Base-by-base conservation (phyloP, 139 green algal genomes). In the Volvox reticuliferus region DNA sequence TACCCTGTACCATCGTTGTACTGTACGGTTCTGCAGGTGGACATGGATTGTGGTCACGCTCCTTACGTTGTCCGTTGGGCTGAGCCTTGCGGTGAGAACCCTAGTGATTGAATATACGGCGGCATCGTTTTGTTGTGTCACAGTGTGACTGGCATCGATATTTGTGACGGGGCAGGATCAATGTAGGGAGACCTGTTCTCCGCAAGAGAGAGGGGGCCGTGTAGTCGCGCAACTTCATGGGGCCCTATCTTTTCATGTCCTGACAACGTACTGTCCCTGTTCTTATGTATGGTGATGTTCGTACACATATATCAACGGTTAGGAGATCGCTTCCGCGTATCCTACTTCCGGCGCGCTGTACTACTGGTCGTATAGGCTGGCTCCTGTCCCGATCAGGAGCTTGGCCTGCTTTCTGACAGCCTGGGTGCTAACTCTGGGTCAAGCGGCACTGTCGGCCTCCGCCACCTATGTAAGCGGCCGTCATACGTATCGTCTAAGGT, bases 1-100 rank as follows among this genome's bases (percentile, higher is more conserved):
- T 55, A 55, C 44, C 44, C 44, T 55, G 44, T 55, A 55, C 44
- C 5, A 9, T 55, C 16, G 65, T 28, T 28, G 12, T 73, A 73
- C 65, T 28, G 20, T 36, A 16, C 71, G 71, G 71, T 18, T 33
- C 22, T 79, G 21, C 78, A 86, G 79, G 79, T 86, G 87, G 87
- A 63, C 76, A 62, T 91, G 75, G 87, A 77, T 90, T 50, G 50
- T 83, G 71, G 86, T 90, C 20, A 55, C 61, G 73, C 24, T 83
- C 2, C 67, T 90, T 26, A 84, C 86, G 0, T 35, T 32, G 14
- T 84, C 50, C 18, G 86, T 83, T 0, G 86, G 35, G 22, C 19
- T 90, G 2, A 76, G 71, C 71, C 67, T 90, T 73, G 71, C 73
- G 30, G 86, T 86, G 24, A 37, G 79, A 14, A 55, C 44, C 5